A percentile compares a stretch with the other conserved stretches of the same genome.
phyloP scores from a whole-genome alignment of 2,329 filamentous ascomycete species.

The Cordyceps cateniannulata region DNA sequence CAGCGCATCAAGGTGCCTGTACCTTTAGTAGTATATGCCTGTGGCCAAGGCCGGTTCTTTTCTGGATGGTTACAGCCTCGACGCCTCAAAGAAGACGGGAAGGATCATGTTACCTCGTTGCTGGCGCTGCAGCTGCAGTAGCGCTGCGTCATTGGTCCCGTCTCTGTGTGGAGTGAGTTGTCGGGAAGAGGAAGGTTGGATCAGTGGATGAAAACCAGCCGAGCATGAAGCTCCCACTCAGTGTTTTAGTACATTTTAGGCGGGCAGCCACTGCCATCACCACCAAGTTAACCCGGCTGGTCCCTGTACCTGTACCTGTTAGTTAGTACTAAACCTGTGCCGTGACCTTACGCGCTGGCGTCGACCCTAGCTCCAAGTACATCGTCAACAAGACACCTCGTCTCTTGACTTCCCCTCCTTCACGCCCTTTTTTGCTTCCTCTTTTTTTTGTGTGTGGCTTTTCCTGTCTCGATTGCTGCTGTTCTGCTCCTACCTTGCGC shows the following conservation, averaged over 20 bases:
- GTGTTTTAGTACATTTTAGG: too few species aligned
- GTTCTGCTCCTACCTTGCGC: neutral
- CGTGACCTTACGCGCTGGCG: neutral
- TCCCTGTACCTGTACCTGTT: neutral
- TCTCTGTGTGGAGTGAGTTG: neutral
- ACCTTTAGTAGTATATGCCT: too few species aligned
- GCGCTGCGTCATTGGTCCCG: neutral
- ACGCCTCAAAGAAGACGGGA: neutral
- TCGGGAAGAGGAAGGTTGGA: neutral
- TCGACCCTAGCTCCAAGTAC: too few species aligned
- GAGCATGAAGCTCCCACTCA: neutral
- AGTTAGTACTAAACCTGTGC: neutral
- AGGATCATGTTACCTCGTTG: neutral
- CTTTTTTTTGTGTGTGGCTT: neutral
- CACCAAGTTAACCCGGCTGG: neutral
- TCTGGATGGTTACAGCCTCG: constrained; percentile 7
- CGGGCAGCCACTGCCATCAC: neutral
- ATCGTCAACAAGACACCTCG: neutral
- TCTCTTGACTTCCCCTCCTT: constrained; percentile 7
- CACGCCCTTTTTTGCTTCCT: neutral
- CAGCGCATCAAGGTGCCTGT: neutral
- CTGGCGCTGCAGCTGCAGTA: constrained; percentile 5
- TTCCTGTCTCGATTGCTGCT: neutral
- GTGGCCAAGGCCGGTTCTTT: neutral
- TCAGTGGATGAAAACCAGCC: neutral